Evolutionary conservation across 2,329 filamentous ascomycete genomes (phyloP).

Genomic region (Alternaria solani): DNA sequence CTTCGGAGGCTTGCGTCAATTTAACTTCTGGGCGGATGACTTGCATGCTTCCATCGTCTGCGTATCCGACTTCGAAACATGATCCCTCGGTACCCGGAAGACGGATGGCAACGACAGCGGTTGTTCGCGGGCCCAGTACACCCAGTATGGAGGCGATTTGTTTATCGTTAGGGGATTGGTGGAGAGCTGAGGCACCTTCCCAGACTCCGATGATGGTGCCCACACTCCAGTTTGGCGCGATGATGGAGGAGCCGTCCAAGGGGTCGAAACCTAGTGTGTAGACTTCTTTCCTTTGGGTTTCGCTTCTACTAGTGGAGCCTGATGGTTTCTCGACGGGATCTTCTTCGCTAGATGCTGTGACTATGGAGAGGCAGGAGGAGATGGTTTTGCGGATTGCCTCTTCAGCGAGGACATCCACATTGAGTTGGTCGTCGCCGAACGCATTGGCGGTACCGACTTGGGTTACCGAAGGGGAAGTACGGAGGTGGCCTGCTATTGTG

Average conservation of each 20-base stretch:
- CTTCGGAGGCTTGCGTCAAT: slow-evolving; percentile 28
- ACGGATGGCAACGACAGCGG: slow-evolving; percentile 63
- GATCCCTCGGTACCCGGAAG: slow-evolving; percentile 49
- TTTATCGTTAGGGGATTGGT: slow-evolving; percentile 25
- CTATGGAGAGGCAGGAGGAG: slow-evolving; percentile 61
- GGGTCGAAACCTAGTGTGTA: slow-evolving; percentile 71
- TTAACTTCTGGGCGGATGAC: slow-evolving; percentile 51
- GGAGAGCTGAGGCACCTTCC: slow-evolving; percentile 38
- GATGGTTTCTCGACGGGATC: slow-evolving; percentile 60
- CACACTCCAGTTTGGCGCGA: slow-evolving; percentile 50
- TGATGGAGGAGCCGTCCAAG: slow-evolving; percentile 69
- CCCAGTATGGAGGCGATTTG: slow-evolving; percentile 48
- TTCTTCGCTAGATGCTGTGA: slow-evolving; percentile 69
- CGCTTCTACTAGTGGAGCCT: slow-evolving; percentile 15
- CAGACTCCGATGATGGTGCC: slow-evolving; percentile 69
- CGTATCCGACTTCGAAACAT: slow-evolving; percentile 64
- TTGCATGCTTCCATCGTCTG: slow-evolving; percentile 43
- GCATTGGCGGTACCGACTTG: slow-evolving; percentile 57
- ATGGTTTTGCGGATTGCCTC: slow-evolving; percentile 63
- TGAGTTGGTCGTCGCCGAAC: slow-evolving; percentile 65
- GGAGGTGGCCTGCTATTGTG: slow-evolving; percentile 25
- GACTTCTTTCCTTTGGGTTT: slow-evolving; percentile 23
- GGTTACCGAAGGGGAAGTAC: slow-evolving; percentile 24
- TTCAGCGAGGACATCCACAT: slow-evolving; percentile 67
- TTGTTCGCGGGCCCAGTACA: slow-evolving; percentile 45